Percentiles rank a stretch among this genome's conserved stretches.
Conservation (phyloP, 495 filamentous ascomycete genomes). For the Podospora didyma region DNA sequence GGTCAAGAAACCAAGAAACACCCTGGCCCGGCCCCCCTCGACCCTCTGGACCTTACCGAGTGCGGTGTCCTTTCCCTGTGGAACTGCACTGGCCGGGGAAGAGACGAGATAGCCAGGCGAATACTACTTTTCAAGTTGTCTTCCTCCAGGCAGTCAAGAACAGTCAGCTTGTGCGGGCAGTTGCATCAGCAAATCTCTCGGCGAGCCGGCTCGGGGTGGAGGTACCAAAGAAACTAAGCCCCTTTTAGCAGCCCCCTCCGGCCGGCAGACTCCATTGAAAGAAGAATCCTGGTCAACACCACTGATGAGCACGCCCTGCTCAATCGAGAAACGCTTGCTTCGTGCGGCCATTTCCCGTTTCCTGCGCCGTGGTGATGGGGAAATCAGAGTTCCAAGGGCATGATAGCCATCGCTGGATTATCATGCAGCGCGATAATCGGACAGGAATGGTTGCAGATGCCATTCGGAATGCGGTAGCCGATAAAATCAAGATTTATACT, state of each 20-base stretch:
- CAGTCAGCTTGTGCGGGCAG: conserved; percentile 6
- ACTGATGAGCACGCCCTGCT: too few relatives aligned
- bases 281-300: conserved; percentile 35
- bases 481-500: not conserved
- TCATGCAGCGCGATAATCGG: conserved; percentile 24
- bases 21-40: not conserved
- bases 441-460: conserved; percentile 10
- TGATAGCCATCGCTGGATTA: conserved; percentile 25
- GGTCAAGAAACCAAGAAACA: not conserved
- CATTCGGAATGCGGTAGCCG: conserved; percentile 13
- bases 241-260: conserved; percentile 37
- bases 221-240: conserved; percentile 22
- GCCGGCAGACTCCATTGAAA: conserved; percentile 31
- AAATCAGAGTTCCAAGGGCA: not conserved
- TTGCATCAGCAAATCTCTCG: conserved; percentile 19
- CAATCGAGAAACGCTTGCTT: conserved; percentile 18
- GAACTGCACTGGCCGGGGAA: not conserved
- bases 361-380: conserved; percentile 11
- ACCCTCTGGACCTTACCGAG: too few relatives aligned
- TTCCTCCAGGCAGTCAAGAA: not conserved
- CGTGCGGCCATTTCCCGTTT: conserved; percentile 21
- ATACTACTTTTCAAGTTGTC: not conserved
- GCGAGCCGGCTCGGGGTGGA: conserved; percentile 10
- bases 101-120: not conserved
- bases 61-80: not conserved